Conservation (phyloP, 305 asterid genomes). For the Petunia hybrid region DNA sequence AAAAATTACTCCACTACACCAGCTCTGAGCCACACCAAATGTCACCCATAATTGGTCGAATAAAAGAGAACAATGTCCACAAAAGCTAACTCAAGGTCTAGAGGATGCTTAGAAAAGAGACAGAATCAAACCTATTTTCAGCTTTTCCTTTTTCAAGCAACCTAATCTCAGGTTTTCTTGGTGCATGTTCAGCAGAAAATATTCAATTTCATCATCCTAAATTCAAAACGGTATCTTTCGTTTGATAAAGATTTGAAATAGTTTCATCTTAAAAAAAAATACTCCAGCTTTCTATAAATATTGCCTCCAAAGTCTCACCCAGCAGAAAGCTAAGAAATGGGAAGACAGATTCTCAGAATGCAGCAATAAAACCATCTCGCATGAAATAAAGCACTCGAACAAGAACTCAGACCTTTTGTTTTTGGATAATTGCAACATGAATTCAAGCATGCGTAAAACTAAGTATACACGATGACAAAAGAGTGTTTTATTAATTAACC, state of each 20-base stretch:
- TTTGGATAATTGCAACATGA: conserved; percentile 19
- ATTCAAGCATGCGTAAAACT: not conserved
- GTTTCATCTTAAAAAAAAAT: not conserved
- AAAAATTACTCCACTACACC: conserved; percentile 16
- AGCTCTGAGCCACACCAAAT: not conserved
- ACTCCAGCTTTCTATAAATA: not conserved
- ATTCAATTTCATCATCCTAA: conserved; percentile 6
- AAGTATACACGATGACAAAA: not conserved
- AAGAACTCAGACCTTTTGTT: conserved; percentile 15
- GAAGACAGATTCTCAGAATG: conserved; percentile 11
- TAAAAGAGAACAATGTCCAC: conserved; percentile 17
- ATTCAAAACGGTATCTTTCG: not conserved
- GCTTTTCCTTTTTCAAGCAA: not conserved
- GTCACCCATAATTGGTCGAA: conserved; percentile 12
- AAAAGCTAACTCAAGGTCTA: conserved; percentile 16
- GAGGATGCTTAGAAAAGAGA: conserved; percentile 17
- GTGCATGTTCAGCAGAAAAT: not conserved
- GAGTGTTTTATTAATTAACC: conserved; percentile 4
- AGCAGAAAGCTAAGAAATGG: conserved; percentile 15
- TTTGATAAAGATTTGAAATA: too few relatives aligned
- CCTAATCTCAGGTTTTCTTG: not conserved
- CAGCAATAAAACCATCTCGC: conserved; percentile 21
- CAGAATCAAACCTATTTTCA: conserved; percentile 8
- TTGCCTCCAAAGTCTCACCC: conserved; percentile 16
- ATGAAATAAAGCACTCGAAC: conserved; percentile 8